Base-by-base conservation (phyloP, 352 stramenopile species). In the Globisporangium apiculatum region DNA sequence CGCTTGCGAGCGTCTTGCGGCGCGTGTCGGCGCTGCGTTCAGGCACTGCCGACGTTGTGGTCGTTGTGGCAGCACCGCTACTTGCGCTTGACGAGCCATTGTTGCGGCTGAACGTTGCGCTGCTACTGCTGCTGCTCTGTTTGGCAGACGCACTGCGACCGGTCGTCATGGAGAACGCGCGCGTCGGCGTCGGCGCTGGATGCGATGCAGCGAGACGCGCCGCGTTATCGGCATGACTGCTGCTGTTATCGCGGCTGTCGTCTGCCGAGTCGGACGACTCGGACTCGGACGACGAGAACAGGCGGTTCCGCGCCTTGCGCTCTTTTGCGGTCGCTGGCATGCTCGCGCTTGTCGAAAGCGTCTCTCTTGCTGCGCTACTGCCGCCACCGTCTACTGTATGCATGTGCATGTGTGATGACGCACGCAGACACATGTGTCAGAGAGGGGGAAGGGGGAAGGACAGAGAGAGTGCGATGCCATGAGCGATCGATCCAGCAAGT, bases 271-370 rank as follows among this genome's bases (percentile, higher is more conserved):
- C 60, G 10, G 48, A 54, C 37, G 49, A 61, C n/a, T 60, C 54
- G 1, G 60, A 66, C 38, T 66, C 60, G 42, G 60, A 66, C 35
- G 60, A 66, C 42, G 60, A 66, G 54, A 66, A 66, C 40, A 66
- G 51, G 17, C 55, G 54, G 40, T 61, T 61, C 36, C 60, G 60
- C 42, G 48, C 38, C 46, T 62, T 60, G 48, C 60, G 60, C 18
- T 66, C 60, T 36, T 60, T 61, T 40, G 46, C 15, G 12, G 52
- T 55, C 12, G 55, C 35, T 18, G 48, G 48, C 48, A 61, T 36
- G 24, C 55, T 55, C 38, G 40, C 38, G 18, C 47, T 55, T 37
- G 55, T 14, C n/a, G 38, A 12, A 17, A 60, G 35, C 9, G 43
- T 24, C 24, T 61, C 56, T 50, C 54, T 51, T 15, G 14, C 48